Evolutionary conservation across 1,284 basidiomycete species (phyloP).

Genomic region (Tilletia horrida): DNA sequence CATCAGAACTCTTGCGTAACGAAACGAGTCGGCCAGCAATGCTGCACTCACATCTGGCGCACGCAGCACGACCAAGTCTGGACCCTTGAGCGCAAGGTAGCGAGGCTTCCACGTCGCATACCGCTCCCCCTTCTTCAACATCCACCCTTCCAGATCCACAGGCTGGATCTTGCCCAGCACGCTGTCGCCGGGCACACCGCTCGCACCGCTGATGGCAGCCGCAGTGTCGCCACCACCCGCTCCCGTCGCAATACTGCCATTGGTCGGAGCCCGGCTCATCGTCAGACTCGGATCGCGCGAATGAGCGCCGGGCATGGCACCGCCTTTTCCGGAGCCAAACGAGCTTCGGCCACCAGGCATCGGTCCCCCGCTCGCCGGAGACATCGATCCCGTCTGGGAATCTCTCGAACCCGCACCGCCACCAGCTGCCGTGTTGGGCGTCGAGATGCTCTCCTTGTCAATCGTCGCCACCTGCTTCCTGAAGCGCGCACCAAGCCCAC

Average conservation of each 20-base stretch:
- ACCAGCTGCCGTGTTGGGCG: neutral
- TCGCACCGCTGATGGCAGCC: too few relatives aligned
- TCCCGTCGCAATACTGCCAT: neutral
- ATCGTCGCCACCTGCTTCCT: neutral
- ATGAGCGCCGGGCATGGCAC: neutral
- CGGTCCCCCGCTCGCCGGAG: slow-evolving; percentile 2
- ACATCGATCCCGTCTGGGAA: slow-evolving; percentile 12
- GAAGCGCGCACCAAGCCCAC: slow-evolving; percentile 9
- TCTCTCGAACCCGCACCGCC: neutral
- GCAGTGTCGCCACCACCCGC: neutral
- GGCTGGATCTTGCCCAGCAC: slow-evolving; percentile 49
- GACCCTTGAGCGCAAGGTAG: slow-evolving; percentile 91
- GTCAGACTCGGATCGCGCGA: neutral
- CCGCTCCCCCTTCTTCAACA: slow-evolving; percentile 92
- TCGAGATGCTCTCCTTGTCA: slow-evolving; percentile 2
- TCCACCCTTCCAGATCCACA: slow-evolving; percentile 65
- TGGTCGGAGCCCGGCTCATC: neutral
- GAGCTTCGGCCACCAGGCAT: slow-evolving; percentile 4
- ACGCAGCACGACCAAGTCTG: slow-evolving; percentile 52
- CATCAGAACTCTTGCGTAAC: neutral
- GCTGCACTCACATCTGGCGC: slow-evolving; percentile 29
- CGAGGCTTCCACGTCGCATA: slow-evolving; percentile 91
- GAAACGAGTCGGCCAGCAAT: too few relatives aligned
- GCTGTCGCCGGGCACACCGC: slow-evolving; percentile 17
- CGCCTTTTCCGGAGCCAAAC: neutral